These are phyloP conservation scores for Centaurea solstitialis DNA, from an alignment of 129 eudicot species.

Conservation along the genomic window DNA sequence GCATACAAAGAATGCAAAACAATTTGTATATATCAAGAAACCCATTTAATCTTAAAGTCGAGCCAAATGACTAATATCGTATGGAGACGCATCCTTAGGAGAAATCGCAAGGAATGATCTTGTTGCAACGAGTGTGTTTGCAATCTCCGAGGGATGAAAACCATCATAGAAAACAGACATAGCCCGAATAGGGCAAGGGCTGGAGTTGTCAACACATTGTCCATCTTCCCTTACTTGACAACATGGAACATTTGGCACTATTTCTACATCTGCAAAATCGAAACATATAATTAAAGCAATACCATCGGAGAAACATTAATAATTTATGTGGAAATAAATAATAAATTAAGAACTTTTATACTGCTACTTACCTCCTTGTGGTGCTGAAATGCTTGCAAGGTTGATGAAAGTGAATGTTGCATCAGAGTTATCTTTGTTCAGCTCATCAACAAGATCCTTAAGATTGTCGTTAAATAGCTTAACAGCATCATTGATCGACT, in stretches of 20 bases:
- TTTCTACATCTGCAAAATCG: constrained; percentile 27
- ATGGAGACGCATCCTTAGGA: constrained; percentile 13
- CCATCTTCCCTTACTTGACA: constrained; percentile 36
- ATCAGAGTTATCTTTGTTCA: constrained; percentile 27
- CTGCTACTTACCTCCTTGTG: background rate
- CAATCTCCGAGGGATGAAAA: constrained; percentile 52
- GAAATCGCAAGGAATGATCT: constrained; percentile 6
- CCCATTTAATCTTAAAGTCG: background rate
- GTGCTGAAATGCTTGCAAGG: constrained; percentile 13
- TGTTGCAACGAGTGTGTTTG: background rate
- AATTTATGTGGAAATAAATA: background rate
- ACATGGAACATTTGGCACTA: constrained; percentile 38
- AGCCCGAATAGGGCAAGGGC: constrained; percentile 43
- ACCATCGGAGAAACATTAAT: background rate
- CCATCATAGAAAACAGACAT: constrained; percentile 53
- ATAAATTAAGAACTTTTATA: background rate
- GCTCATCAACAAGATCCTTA: constrained; percentile 39
- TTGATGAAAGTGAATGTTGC: constrained; percentile 38
- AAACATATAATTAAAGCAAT: background rate
- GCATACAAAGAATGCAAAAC: background rate
- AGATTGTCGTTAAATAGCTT: constrained; percentile 35
- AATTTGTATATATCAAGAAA: background rate
- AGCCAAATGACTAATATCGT: constrained; percentile 21
- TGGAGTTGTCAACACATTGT: constrained; percentile 36
- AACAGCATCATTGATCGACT: constrained; percentile 37